phyloP scores from a whole-genome alignment of 257 asterid genomes.

The Nicotiana attenuata region DNA sequence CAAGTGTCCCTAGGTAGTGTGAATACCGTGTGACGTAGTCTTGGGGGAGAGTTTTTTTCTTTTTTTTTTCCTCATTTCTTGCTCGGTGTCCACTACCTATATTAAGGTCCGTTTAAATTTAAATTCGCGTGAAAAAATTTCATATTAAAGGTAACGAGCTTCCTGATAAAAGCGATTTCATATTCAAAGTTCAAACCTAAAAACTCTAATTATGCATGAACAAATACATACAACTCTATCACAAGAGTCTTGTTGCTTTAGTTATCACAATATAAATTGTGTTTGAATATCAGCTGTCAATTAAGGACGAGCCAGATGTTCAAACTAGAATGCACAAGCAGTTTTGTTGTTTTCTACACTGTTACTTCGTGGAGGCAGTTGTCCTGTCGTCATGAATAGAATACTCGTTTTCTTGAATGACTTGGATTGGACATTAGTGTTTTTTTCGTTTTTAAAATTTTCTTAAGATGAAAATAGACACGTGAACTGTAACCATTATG shows the following conservation, averaged over 20 bases:
- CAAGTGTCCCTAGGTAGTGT: background rate
- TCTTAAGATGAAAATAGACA: too few species aligned
- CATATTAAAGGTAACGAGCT: too few species aligned
- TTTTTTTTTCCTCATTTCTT: too few species aligned
- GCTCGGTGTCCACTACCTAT: fast-evolving
- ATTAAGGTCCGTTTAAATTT: too few species aligned
- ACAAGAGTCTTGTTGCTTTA: background rate
- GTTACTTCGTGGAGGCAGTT: background rate
- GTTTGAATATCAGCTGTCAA: background rate
- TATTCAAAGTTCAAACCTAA: fast-evolving
- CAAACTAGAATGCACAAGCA: background rate
- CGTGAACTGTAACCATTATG: too few species aligned
- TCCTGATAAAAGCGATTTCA: too few species aligned
- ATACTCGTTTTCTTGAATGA: background rate
- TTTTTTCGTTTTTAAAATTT: background rate
- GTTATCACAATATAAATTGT: background rate
- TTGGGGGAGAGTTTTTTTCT: too few species aligned
- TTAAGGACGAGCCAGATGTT: background rate
- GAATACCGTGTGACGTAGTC: background rate
- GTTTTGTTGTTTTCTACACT: background rate
- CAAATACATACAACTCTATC: too few species aligned
- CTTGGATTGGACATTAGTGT: background rate
- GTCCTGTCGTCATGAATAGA: background rate
- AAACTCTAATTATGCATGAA: too few species aligned
- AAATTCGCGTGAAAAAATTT: too few species aligned